Evolutionary conservation across 1,139 yeast genomes (phyloP), one percentile per base, ranked within the genome.

Genomic region (Sugiyamaella grinbergsii): DNA sequence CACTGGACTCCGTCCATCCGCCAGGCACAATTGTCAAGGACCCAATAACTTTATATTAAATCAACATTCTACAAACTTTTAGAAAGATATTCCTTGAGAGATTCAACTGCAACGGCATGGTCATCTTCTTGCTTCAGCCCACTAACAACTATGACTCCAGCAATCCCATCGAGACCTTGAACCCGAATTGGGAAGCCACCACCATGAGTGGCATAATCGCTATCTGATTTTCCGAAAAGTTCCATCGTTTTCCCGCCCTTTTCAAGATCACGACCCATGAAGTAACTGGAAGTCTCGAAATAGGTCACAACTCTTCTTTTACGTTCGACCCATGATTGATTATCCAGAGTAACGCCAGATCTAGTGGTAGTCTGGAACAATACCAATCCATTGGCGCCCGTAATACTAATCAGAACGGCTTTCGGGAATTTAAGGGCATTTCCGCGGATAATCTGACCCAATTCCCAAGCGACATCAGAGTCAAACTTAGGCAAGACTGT

Each of bases 141-240:
- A 62, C 83, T 78, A 33, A 81, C 74, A n/a, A 83, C 79, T 43
- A 81, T 69, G 2, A 80, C 76, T 1, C 78, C 88, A 33, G 79
- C 70, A 23, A 80, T 69, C 18, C 75, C 73, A 56, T 75, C 81
- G 34, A 70, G 62, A 23, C 71, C 71, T 10, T 66, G 64, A 15
- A 79, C 69, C 46, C 75, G 71, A 44, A 82, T 67, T 1, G 86
- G 85, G 49, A 81, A 75, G 49, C 81, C 79, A 40, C 87, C 87
- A 8, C 86, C 88, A 58, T 81, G 85, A 45, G 74, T 66, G 8
- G 85, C 81, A 59, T 72, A 81, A n/a, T 80, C 82, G 23, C 59
- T 55, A 16, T 76, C 70, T 20, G 74, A 69, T 19, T 70, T 61
- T 56, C 70, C 75, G 53, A 72, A 71, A n/a, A 74, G 76, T 31